Conservation (phyloP, 2,329 filamentous ascomycete species). For the Colletotrichum viniferum region DNA sequence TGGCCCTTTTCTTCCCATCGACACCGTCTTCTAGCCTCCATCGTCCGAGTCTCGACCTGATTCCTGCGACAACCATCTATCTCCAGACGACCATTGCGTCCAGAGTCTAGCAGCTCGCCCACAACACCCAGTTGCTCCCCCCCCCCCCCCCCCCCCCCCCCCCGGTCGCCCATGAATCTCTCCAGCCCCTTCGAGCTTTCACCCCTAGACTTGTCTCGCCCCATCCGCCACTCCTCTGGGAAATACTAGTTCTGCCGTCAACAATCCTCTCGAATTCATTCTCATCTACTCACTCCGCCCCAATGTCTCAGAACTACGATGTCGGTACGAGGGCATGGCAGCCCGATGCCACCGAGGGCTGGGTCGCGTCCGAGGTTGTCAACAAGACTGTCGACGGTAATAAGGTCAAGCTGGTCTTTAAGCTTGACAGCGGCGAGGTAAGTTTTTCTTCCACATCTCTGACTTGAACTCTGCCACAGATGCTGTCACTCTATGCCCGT, state of each 20-base stretch:
- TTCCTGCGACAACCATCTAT: not conserved
- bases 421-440: constrained; percentile 93
- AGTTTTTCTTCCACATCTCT: not conserved
- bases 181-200: constrained; percentile 9
- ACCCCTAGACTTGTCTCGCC: constrained; percentile 15
- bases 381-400: constrained; percentile 83
- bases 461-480: not conserved
- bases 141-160: not conserved
- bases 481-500: not conserved
- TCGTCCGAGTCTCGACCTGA: not conserved
- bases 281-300: constrained; percentile 26
- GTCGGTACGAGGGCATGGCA: constrained; percentile 98
- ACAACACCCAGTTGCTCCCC: not conserved
- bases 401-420: constrained; percentile 87
- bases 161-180: constrained; percentile 20
- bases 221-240: not conserved
- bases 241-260: constrained; percentile 11
- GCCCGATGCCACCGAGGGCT: constrained; percentile 93
- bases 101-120: not conserved
- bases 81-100: not conserved
- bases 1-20: not conserved
- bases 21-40: not conserved
- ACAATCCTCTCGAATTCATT: constrained; percentile 10
- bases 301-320: constrained; percentile 94
- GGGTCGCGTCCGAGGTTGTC: constrained; percentile 93